phyloP scores from a whole-genome alignment of 2,329 filamentous ascomycete genomes.

The Fusarium nematophilum region DNA sequence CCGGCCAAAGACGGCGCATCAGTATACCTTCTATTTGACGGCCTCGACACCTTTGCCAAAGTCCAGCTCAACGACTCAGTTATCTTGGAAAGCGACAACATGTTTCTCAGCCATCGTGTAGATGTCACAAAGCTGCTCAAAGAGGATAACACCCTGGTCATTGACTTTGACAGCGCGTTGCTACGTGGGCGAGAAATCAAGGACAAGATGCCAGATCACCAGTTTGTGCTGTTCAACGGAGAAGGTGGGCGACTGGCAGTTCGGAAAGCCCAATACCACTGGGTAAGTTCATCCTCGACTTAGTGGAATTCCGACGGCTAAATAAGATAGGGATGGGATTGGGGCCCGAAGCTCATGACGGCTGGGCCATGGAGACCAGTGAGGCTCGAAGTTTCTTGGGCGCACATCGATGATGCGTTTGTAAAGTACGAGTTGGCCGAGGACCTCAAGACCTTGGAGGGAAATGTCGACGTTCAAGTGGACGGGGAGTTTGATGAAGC shows the following conservation, averaged over 20 bases:
- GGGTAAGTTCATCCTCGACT: constrained; percentile 46
- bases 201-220: constrained; percentile 11
- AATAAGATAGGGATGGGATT: constrained; percentile 69
- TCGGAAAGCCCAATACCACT: constrained; percentile 77
- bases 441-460: not conserved
- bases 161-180: constrained; percentile 14
- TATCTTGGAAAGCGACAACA: constrained; percentile 6
- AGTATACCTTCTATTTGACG: constrained; percentile 1
- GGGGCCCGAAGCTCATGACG: constrained; percentile 73
- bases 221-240: constrained; percentile 16
- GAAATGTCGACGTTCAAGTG: not conserved
- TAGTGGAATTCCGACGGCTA: not conserved
- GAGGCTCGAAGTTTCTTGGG: constrained; percentile 71
- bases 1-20: not conserved
- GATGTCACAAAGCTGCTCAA: not conserved
- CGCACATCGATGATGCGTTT: constrained; percentile 69
- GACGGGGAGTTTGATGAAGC: not conserved
- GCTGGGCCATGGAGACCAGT: constrained; percentile 76
- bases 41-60: constrained; percentile 7
- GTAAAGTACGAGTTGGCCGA: constrained; percentile 18
- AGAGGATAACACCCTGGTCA: not conserved
- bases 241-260: constrained; percentile 50
- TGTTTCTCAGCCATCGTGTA: constrained; percentile 10
- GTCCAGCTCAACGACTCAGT: not conserved
- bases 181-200: not conserved